Evolutionary conservation across 257 asterid genomes (phyloP).

Genomic region (Rauvolfia tetraphylla): DNA sequence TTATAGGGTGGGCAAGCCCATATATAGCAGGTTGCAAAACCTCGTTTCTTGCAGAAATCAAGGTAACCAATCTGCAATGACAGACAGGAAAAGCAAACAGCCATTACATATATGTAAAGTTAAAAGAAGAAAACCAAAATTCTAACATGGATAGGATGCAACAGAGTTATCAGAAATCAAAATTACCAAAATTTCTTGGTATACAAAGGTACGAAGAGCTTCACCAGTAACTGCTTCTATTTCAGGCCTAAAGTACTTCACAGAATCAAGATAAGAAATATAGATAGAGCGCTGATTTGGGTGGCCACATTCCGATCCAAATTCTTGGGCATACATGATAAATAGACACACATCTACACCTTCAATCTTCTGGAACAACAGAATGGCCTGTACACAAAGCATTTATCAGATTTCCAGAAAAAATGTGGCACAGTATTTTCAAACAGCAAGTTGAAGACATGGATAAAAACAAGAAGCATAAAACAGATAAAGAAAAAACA

Average conservation of each 20-base stretch:
- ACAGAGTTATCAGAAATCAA: background rate
- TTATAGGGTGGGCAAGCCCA: conserved; percentile 82
- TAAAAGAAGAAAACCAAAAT: background rate
- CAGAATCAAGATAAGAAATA: conserved; percentile 76
- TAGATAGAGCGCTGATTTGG: conserved; percentile 72
- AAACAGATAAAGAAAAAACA: background rate
- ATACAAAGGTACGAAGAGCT: conserved; percentile 70
- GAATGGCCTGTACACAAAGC: conserved; percentile 45
- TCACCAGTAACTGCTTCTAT: conserved; percentile 47
- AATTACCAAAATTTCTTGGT: conserved; percentile 70
- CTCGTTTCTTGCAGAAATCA: conserved; percentile 69
- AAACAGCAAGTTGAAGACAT: background rate
- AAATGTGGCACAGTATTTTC: background rate
- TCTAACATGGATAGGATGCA: background rate
- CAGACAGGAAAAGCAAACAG: conserved; percentile 10
- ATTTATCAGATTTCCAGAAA: conserved; percentile 18
- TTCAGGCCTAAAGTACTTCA: conserved; percentile 68
- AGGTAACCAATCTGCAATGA: conserved; percentile 69
- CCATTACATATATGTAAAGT: background rate
- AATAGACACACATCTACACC: conserved; percentile 79
- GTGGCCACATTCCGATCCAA: conserved; percentile 61
- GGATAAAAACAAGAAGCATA: background rate
- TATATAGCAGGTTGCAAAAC: conserved; percentile 63
- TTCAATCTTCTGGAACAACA: conserved; percentile 67
- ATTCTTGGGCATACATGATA: conserved; percentile 75